phyloP scores from a whole-genome alignment of 2,329 filamentous ascomycete genomes.

The Aureobasidium sp. region DNA sequence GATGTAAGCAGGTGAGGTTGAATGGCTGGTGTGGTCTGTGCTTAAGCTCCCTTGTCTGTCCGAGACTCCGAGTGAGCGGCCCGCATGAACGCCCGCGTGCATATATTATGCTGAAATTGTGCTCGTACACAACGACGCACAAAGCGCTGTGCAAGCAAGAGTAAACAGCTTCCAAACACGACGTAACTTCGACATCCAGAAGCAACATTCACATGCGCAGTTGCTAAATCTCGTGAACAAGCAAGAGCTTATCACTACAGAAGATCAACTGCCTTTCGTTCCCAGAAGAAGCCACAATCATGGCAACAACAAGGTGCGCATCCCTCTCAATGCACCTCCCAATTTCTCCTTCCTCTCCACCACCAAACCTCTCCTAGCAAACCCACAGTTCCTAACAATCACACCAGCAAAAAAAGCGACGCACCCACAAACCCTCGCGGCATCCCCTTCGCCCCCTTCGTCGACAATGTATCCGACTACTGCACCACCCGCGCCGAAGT shows the following conservation, averaged over 20 bases:
- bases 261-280: background rate
- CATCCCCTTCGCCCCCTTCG: constrained; percentile 70
- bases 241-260: background rate
- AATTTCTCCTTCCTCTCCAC: background rate
- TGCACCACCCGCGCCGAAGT: constrained; percentile 71
- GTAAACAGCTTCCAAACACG: constrained; percentile 11
- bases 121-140: background rate
- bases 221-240: background rate
- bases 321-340: too few species aligned
- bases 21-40: background rate
- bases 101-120: background rate
- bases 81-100: background rate
- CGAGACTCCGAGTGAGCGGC: background rate
- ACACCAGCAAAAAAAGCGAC: constrained; percentile 17
- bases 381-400: background rate
- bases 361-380: background rate
- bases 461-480: constrained; percentile 85
- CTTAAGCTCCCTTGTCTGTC: background rate
- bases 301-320: constrained; percentile 11
- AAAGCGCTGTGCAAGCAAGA: background rate
- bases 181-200: constrained; percentile 8
- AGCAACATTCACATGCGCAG: constrained; percentile 8
- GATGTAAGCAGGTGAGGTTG: constrained; percentile 10
- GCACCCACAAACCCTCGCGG: constrained; percentile 67
- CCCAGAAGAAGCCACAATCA: background rate